Evolutionary conservation across 1,284 basidiomycete species (phyloP).

Genomic region (Apiotrichum sp.): DNA sequence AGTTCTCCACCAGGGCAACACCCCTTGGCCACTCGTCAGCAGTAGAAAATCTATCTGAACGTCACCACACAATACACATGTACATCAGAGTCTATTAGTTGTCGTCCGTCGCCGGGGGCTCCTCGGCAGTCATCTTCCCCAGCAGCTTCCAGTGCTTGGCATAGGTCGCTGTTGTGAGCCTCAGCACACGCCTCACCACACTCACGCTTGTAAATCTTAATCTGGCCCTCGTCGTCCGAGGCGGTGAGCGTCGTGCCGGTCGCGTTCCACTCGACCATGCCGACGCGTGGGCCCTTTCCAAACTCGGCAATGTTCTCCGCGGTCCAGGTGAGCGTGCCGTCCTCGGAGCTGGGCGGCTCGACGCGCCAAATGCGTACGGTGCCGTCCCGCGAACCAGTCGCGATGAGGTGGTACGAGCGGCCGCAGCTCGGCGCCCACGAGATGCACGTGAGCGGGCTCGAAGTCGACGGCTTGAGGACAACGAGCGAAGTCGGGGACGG

Average conservation of each 20-base stretch:
- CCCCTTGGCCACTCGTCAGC: too few relatives aligned
- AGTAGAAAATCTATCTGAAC: too few relatives aligned
- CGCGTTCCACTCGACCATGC: conserved; percentile 61
- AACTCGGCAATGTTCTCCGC: conserved; percentile 74
- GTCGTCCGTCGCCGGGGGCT: conserved; percentile 29
- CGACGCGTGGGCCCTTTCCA: conserved; percentile 73
- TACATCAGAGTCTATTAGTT: conserved; percentile 12
- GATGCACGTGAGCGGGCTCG: conserved; percentile 61
- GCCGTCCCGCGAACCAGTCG: conserved; percentile 78
- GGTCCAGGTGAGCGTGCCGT: conserved; percentile 53
- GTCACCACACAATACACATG: not conserved
- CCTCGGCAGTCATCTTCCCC: conserved; percentile 46
- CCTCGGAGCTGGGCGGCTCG: conserved; percentile 48
- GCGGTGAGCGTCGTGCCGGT: conserved; percentile 78
- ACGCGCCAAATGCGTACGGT: conserved; percentile 79
- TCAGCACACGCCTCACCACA: not conserved
- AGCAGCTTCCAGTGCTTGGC: conserved; percentile 45
- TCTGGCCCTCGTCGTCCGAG: conserved; percentile 79
- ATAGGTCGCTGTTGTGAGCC: conserved; percentile 35
- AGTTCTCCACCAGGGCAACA: too few relatives aligned
- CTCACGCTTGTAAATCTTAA: conserved; percentile 76
- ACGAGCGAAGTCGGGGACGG: conserved; percentile 42
- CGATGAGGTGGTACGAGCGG: conserved; percentile 82
- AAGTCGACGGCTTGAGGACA: conserved; percentile 31
- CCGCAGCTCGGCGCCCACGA: conserved; percentile 90